Base-by-base conservation (phyloP, 2,329 filamentous ascomycete species). In the Fusarium aywerte region DNA sequence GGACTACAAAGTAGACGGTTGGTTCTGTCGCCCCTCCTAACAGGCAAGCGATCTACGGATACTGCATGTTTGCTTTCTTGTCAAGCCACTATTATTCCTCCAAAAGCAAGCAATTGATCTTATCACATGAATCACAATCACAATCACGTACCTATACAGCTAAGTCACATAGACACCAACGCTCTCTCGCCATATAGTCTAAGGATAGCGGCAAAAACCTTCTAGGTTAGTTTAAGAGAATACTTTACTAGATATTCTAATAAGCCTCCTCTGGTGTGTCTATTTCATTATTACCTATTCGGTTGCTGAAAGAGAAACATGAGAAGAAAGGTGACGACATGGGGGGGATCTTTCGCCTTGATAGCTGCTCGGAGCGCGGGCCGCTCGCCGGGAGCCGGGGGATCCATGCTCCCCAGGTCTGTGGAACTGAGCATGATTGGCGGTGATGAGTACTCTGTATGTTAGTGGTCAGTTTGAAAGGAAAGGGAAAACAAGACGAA, bases 391-490 rank as follows among this genome's bases (percentile, higher is more conserved):
- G 72, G 59, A 68, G 65, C 67, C 49, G 58, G 69, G 69, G 68
- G 68, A 59, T 44, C 62, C 68, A 63, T 68, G 70, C 66, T 75
- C 71, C 70, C 73, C 73, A 74, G 58, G 60, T 47, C 43, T 53
- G 49, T 72, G 74, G 73, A 61, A 74, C 62, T 40, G 56, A 57
- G 40, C 40, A 21, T 75, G 66, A 75, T 75, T 75, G 73, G 48
- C 49, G 63, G 52, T 36, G 4, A 4, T 18, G 53, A 31, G 36
- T 55, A 52, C 60, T 65, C 59, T 50, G 40, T 35, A 18, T 62
- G 65, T 60, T 53, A 58, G 65, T 54, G 48, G 47, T 49, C 31
- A 44, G 31, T 18, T 53, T 31, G 56, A 35, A 16, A 39, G 39
- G 39, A 18, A 16, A 56, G 16, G 16, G 29, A 39, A 25, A 55